phyloP scores from a whole-genome alignment of 768 basidiomycete species.

The Russula virescens region DNA sequence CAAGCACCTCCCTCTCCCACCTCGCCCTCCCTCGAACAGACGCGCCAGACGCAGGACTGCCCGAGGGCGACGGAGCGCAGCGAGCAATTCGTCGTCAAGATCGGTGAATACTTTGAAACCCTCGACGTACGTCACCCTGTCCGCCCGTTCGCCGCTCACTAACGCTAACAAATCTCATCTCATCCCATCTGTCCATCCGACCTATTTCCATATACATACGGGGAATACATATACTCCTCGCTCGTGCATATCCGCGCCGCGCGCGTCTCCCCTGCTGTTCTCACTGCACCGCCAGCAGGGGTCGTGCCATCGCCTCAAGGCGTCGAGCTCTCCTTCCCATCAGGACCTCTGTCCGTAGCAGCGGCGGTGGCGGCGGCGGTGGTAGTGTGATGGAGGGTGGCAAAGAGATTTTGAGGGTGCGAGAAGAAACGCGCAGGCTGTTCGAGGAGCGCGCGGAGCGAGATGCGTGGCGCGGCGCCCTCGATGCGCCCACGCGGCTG shows the following conservation, averaged over 20 bases:
- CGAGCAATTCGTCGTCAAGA: conserved; percentile 79
- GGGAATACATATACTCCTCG: conserved; percentile 77
- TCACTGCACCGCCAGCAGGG: conserved; percentile 66
- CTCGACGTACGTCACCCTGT: conserved; percentile 62
- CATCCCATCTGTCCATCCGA: background rate
- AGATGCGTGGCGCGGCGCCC: conserved; percentile 71
- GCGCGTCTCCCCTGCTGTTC: conserved; percentile 79
- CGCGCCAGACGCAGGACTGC: conserved; percentile 55
- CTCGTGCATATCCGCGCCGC: conserved; percentile 77
- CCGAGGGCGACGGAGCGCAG: conserved; percentile 81
- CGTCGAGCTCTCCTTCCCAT: conserved; percentile 60
- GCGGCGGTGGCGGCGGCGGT: conserved; percentile 25
- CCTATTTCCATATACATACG: conserved; percentile 27
- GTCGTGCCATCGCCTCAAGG: conserved; percentile 77
- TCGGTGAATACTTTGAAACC: conserved; percentile 80
- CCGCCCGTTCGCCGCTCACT: no score
- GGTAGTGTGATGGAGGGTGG: no score
- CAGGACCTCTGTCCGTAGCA: conserved; percentile 26
- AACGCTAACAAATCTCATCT: background rate
- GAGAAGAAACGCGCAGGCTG: conserved; percentile 48
- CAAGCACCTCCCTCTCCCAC: conserved; percentile 66
- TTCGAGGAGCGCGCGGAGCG: conserved; percentile 73
- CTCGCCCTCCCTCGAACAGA: conserved; percentile 87
- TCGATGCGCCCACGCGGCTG: conserved; percentile 48
- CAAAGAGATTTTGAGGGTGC: background rate